Conservation (phyloP, 2,329 filamentous ascomycete species). For the Trichoderma arundinaceum region DNA sequence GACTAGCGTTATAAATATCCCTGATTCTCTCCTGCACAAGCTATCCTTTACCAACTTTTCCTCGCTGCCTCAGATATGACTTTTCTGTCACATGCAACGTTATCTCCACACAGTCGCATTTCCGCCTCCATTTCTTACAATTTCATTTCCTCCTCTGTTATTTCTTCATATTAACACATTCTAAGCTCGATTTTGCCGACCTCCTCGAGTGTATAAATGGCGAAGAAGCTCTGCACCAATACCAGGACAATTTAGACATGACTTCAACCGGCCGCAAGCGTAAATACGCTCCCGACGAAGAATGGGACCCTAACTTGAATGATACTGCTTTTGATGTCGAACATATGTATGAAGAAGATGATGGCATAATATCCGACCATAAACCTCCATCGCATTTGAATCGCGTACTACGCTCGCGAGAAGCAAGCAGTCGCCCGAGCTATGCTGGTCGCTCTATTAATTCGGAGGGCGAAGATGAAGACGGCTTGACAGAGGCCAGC, state of each 20-base stretch:
- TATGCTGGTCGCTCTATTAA: conserved; percentile 2
- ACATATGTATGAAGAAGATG: conserved; percentile 40
- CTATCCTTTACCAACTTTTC: not conserved
- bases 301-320: conserved; percentile 40
- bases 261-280: conserved; percentile 40
- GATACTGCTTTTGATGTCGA: conserved; percentile 38
- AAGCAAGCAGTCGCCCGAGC: conserved; percentile 34
- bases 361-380: conserved; percentile 28
- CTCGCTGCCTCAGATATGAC: not conserved
- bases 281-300: conserved; percentile 40
- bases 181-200: conserved; percentile 42
- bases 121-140: not conserved
- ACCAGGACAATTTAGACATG: conserved; percentile 29
- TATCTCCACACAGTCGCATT: not conserved
- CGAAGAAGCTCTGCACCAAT: conserved; percentile 39
- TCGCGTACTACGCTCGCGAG: conserved; percentile 39
- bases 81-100: not conserved
- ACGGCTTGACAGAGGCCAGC: not conserved
- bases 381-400: conserved; percentile 8
- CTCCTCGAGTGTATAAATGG: conserved; percentile 45
- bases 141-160: not conserved
- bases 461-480: conserved; percentile 35
- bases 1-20: not conserved
- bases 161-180: conserved; percentile 15
- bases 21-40: not conserved